These are phyloP conservation scores for Lentinus tigrinus DNA, from an alignment of 768 basidiomycete genomes.

Conservation along the genomic window DNA sequence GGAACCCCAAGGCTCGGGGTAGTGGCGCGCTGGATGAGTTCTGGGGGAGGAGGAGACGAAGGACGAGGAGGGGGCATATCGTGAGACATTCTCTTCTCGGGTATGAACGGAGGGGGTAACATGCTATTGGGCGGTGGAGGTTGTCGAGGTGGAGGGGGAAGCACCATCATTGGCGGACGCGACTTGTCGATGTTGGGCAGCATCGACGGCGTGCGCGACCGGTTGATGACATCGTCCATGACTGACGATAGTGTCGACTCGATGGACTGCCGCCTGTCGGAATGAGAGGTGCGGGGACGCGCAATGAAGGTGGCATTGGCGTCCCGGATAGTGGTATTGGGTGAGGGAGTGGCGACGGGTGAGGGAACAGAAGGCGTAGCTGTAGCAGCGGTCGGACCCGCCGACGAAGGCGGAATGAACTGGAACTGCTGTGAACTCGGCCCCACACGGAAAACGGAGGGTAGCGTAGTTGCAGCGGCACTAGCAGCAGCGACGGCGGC, in stretches of 20 bases:
- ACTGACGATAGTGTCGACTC: constrained; percentile 64
- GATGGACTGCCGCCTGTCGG: constrained; percentile 69
- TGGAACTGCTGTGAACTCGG: constrained; percentile 66
- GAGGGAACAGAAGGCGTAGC: constrained; percentile 32
- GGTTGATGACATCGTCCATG: constrained; percentile 44
- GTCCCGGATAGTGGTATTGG: constrained; percentile 49
- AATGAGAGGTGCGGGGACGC: constrained; percentile 49
- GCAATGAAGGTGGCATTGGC: constrained; percentile 47
- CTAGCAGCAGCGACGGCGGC: constrained; percentile 31
- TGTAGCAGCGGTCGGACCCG: constrained; percentile 39
- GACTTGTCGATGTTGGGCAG: constrained; percentile 67
- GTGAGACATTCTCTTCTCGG: constrained; percentile 58
- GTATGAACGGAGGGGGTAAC: constrained; percentile 76
- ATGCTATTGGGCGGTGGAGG: constrained; percentile 71
- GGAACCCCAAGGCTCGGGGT: constrained; percentile 78
- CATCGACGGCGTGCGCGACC: constrained; percentile 65
- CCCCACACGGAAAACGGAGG: constrained; percentile 56
- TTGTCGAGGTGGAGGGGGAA: constrained; percentile 75
- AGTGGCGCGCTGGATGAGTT: constrained; percentile 89
- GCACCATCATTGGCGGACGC: constrained; percentile 79
- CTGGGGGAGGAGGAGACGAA: constrained; percentile 88
- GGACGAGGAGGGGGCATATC: constrained; percentile 82
- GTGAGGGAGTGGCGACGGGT: constrained; percentile 38
- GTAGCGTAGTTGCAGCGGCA: constrained; percentile 15
- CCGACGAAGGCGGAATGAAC: constrained; percentile 51